Base-by-base conservation (phyloP, 768 basidiomycete genomes). In the Mrakia frigida region DNA sequence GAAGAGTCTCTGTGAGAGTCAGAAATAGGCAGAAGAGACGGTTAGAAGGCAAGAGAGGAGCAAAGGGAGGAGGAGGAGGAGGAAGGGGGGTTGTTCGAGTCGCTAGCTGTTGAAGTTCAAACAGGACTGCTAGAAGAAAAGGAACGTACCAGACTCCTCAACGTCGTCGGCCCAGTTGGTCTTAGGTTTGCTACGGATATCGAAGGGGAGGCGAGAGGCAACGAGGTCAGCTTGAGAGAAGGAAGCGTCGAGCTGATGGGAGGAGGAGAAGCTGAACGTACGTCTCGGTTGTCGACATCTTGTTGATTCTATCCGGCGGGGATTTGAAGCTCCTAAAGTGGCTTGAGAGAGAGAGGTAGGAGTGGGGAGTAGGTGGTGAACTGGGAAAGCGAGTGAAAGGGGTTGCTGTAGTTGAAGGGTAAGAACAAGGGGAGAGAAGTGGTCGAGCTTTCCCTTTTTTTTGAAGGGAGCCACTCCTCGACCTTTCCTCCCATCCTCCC, bases 131-230 rank as follows among this genome's bases (percentile, higher is more conserved):
- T 41, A 21, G 25, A 60, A 37, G 53, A 13, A 28, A 25, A 9
- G 21, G 18, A n/a, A 81, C 84, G 80, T 78, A 88, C 89, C 90
- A 78, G 89, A 85, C 70, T 92, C 91, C 82, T 92, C 91, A 80
- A 92, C 89, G 77, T 93, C 91, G 84, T 93, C 92, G 59, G 92
- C 92, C 92, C 92, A 94, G 9, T 77, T 77, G 70, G 70, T 77
- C 71, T 77, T 75, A 33, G 68, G 52, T 56, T 43, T 73, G 31
- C 69, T 52, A 25, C n/a, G 23, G 4, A 18, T 11, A 31, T 10
- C 16, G 1, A 28, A 53, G 35, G 33, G 43, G 33, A 41, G 63
- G 14, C 6, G 28, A 65, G 43, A 3, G 33, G 43, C 6, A 23
- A 6, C 10, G 35, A 18, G 50, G 50, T 65, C 43, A 74, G 50